Evolutionary conservation across 2,329 filamentous ascomycete species (phyloP), one percentile per base, ranked within the genome.

Genomic region (Fusarium caatingaense): DNA sequence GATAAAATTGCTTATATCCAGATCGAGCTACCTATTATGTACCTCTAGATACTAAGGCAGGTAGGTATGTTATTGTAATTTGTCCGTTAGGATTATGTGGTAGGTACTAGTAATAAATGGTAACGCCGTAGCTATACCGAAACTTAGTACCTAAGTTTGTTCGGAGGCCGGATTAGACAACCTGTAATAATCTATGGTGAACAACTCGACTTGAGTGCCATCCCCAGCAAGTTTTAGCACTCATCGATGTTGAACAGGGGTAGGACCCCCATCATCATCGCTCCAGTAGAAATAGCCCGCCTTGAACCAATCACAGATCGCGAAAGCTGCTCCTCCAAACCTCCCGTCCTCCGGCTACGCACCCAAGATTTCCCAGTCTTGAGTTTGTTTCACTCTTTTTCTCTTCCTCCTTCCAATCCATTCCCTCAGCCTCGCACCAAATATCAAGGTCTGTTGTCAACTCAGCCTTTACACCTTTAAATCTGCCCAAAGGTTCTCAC

Each of bases 301-400:
- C 34, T 51, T 49, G 47, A 50, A 25, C 74, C 74, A 76, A 76
- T 76, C 67, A 75, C 32, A 44, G 27, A 16, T 57, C 28, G 48
- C 48, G 49, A 68, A 69, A 76, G 74, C 74, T 75, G 56, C 64
- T 69, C 64, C 72, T 70, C 68, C 47, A 66, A 76, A 74, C 74
- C 72, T 76, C 74, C 74, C 71, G 73, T 76, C 64, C 74, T 76
- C 74, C 74, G 74, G 74, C 74, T 75, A 75, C 74, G 74, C 74
- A 75, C 66, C 56, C 71, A 74, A 74, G 63, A 76, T 76, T 76
- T 76, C 74, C 72, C 60, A 59, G 67, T 64, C 63, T 72, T 37
- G 69, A 72, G 66, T 69, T 72, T 66, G 59, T 51, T 63, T 60
- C 53, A 76, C 62, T 63, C 62, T 65, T 71, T 71, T 63, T 64